Percentiles rank a stretch among this genome's conserved stretches.
Evolutionary conservation across 129 eudicot genomes (phyloP).

Genomic region (Sambucus nigra): DNA sequence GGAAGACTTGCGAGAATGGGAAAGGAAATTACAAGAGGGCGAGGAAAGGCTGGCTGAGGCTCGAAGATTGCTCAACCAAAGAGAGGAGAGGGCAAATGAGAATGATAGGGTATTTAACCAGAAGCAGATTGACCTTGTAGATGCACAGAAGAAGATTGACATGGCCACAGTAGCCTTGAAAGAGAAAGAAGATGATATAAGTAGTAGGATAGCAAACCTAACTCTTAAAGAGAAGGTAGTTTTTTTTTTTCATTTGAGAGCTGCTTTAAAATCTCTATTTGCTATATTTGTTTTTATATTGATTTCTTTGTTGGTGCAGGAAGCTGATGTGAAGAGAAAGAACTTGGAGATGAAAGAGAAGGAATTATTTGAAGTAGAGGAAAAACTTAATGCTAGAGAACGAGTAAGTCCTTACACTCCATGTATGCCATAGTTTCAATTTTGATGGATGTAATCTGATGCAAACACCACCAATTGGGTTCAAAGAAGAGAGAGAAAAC

Average conservation of each 20-base stretch:
- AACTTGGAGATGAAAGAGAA: constrained; percentile 64
- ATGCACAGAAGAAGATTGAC: constrained; percentile 56
- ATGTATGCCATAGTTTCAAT: neutral
- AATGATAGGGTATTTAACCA: constrained; percentile 56
- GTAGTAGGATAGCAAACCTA: constrained; percentile 41
- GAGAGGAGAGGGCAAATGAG: constrained; percentile 87
- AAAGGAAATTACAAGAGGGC: constrained; percentile 70
- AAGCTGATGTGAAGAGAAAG: constrained; percentile 43
- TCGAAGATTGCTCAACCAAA: constrained; percentile 71
- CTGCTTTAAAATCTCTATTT: no score
- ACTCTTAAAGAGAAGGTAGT: constrained; percentile 72
- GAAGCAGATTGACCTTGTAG: constrained; percentile 71
- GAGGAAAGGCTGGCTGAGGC: constrained; percentile 87
- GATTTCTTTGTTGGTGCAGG: constrained; percentile 39
- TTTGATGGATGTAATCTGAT: no score
- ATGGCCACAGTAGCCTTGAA: constrained; percentile 35
- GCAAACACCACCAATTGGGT: no score
- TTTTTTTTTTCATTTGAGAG: constrained; percentile 6
- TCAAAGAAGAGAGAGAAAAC: no score
- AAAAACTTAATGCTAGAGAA: constrained; percentile 62
- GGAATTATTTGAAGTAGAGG: constrained; percentile 52
- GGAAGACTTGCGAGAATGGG: constrained; percentile 96
- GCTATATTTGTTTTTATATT: neutral
- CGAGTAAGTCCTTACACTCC: constrained; percentile 51
- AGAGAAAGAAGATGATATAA: constrained; percentile 67